These are phyloP conservation scores for Pelargonium myrrhifolium DNA, from an alignment of 441 rosid genomes.

Conservation along the genomic window DNA sequence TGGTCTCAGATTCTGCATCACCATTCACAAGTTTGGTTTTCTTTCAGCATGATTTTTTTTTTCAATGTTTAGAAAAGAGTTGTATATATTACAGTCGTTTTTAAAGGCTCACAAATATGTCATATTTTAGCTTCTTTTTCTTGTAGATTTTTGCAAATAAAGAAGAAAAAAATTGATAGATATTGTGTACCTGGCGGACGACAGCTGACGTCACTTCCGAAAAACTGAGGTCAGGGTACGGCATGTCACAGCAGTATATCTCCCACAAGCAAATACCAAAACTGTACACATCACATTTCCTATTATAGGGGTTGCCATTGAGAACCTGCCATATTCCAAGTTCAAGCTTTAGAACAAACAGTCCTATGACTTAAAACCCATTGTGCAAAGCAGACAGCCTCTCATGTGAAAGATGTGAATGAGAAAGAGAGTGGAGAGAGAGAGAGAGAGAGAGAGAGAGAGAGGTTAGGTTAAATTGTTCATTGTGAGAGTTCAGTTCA, in stretches of 20 bases:
- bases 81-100: background rate
- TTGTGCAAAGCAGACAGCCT: background rate
- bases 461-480: background rate
- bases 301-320: slow-evolving; percentile 79
- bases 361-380: background rate
- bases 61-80: background rate
- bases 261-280: slow-evolving; percentile 96
- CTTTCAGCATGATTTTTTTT: background rate
- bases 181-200: slow-evolving; percentile 63
- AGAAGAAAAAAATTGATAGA: background rate
- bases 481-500: background rate
- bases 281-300: slow-evolving; percentile 95
- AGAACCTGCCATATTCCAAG: slow-evolving; percentile 54
- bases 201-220: slow-evolving; percentile 91
- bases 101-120: background rate
- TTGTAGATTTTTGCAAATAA: background rate
- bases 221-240: slow-evolving; percentile 87
- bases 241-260: slow-evolving; percentile 97
- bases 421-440: background rate
- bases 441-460: no score
- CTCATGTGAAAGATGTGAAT: background rate
- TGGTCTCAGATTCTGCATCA: slow-evolving; percentile 75
- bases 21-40: slow-evolving; percentile 5
- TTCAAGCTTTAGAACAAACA: background rate
- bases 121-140: background rate